Conservation (phyloP, 2,329 filamentous ascomycete genomes). For the Colletotrichum ledebouriae region DNA sequence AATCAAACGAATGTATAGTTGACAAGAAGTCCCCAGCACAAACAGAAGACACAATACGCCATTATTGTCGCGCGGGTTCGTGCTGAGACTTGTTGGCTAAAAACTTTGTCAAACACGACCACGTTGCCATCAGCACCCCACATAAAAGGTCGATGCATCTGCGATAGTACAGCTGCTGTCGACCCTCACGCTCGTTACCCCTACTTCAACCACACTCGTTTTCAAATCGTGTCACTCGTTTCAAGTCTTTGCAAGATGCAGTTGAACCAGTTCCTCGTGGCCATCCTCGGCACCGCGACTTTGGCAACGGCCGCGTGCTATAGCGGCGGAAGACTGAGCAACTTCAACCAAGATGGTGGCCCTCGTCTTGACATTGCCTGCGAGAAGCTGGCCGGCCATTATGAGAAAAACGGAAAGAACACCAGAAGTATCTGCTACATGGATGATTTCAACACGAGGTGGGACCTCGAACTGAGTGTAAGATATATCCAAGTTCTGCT, state of each 20-base stretch:
- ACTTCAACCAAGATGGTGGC: neutral
- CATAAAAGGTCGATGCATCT: too few relatives aligned
- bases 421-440: neutral
- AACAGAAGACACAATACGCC: neutral
- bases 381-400: neutral
- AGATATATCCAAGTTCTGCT: neutral
- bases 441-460: neutral
- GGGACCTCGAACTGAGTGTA: neutral
- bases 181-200: neutral
- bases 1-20: neutral
- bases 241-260: neutral
- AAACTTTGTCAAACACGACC: neutral
- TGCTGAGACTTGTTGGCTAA: neutral
- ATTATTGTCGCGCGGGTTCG: neutral
- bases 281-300: neutral
- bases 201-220: neutral
- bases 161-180: neutral
- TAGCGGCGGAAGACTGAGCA: neutral
- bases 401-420: neutral
- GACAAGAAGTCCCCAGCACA: neutral
- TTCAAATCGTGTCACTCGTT: neutral
- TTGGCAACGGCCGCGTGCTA: neutral
- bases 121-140: neutral
- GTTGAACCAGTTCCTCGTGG: neutral
- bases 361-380: neutral